A percentile compares a stretch with the other conserved stretches of the same genome.
These are phyloP conservation scores for Myrmaecium sp. DNA, from an alignment of 2,329 filamentous ascomycete species.

Conservation along the genomic window DNA sequence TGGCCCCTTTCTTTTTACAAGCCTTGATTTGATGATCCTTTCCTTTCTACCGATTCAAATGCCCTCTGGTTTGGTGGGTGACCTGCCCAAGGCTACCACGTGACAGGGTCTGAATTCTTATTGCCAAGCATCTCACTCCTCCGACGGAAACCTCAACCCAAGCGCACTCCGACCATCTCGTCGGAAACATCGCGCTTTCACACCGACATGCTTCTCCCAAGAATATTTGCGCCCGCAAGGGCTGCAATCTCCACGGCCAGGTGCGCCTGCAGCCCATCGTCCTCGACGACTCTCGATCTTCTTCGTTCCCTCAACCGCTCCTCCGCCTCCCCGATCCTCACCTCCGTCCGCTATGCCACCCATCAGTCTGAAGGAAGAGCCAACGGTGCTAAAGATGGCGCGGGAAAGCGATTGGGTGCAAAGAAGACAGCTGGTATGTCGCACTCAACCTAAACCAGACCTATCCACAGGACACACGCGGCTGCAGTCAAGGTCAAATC, in stretches of 20 bases:
- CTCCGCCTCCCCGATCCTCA: slow-evolving; percentile 18
- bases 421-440: slow-evolving; percentile 73
- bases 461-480: not conserved
- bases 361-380: slow-evolving; percentile 49
- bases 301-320: slow-evolving; percentile 4
- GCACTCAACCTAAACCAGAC: not conserved
- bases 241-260: slow-evolving; percentile 11
- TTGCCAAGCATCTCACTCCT: too few relatives aligned
- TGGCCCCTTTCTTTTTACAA: too few relatives aligned
- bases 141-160: too few relatives aligned
- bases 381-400: slow-evolving; percentile 53
- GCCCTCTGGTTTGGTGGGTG: too few relatives aligned
- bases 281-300: slow-evolving; percentile 10
- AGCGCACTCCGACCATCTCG: too few relatives aligned
- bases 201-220: slow-evolving; percentile 22
- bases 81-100: too few relatives aligned
- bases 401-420: slow-evolving; percentile 78
- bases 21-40: too few relatives aligned
- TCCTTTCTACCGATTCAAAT: too few relatives aligned
- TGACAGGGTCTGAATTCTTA: too few relatives aligned
- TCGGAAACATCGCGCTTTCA: too few relatives aligned
- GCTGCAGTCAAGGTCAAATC: not conserved
- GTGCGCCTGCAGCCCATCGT: slow-evolving; percentile 13
- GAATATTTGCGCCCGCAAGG: slow-evolving; percentile 20
- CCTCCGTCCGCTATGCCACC: slow-evolving; percentile 41